These are phyloP conservation scores for Hevea brasiliensis DNA, from an alignment of 345 rosid genomes.

Conservation along the genomic window DNA sequence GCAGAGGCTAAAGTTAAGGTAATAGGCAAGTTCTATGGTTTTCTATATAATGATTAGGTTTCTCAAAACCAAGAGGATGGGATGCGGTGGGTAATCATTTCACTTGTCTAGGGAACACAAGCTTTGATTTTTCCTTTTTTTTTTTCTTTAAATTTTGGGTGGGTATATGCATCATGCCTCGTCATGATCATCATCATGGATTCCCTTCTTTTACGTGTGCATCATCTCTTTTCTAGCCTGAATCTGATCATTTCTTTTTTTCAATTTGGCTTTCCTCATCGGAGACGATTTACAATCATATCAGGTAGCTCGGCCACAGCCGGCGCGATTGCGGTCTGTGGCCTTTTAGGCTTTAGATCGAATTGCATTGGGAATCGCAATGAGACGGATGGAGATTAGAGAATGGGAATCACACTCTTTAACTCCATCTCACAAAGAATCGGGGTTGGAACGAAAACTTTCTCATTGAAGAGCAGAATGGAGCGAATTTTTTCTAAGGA, in stretches of 20 bases:
- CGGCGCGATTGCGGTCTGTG: no score
- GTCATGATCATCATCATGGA: conserved; percentile 27
- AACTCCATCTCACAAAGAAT: no score
- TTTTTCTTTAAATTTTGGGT: neutral
- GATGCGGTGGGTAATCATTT: conserved; percentile 48
- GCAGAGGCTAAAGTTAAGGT: conserved; percentile 27
- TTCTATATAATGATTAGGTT: conserved; percentile 42
- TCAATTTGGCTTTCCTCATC: neutral
- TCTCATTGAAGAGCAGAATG: no score
- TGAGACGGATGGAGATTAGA: no score
- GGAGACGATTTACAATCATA: no score
- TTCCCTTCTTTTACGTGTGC: conserved; percentile 42
- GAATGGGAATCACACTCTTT: no score
- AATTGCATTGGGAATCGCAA: no score
- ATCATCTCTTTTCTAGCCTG: conserved; percentile 1
- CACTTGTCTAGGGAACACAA: conserved; percentile 40
- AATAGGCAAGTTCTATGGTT: conserved; percentile 8
- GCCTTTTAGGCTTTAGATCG: no score
- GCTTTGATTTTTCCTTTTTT: conserved; percentile 9
- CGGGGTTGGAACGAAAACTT: no score
- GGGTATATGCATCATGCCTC: conserved; percentile 26
- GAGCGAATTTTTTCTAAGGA: no score
- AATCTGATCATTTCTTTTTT: neutral
- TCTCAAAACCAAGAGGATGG: conserved; percentile 32
- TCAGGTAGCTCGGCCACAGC: no score